phyloP scores from a whole-genome alignment of 1,139 yeast genomes.

The Sugiyamaella neomexicana region DNA sequence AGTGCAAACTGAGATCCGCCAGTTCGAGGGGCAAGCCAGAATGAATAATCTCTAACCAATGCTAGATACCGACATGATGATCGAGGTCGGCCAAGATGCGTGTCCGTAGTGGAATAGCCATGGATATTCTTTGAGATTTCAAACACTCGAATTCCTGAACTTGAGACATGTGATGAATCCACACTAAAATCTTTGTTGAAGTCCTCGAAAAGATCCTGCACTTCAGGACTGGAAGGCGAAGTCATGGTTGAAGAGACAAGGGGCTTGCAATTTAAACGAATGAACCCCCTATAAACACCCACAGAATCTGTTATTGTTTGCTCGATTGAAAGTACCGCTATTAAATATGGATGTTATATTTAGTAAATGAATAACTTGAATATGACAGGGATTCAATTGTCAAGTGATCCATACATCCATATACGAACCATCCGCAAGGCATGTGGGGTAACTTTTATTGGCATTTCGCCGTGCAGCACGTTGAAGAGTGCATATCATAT shows the following conservation, averaged over 20 bases:
- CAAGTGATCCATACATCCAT: no score
- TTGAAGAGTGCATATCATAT: no score
- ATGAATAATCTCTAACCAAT: slow-evolving; percentile 15
- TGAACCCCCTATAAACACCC: neutral
- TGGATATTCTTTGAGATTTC: slow-evolving; percentile 4
- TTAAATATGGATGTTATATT: neutral
- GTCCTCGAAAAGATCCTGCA: slow-evolving; percentile 7
- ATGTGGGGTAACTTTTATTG: no score
- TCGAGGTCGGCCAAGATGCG: slow-evolving; percentile 10
- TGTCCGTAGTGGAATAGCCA: slow-evolving; percentile 6
- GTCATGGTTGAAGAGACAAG: neutral
- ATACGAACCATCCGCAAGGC: no score
- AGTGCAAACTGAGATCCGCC: slow-evolving; percentile 9
- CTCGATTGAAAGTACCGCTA: neutral
- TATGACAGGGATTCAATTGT: no score
- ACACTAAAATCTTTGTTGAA: neutral
- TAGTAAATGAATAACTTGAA: no score
- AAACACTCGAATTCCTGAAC: slow-evolving; percentile 3
- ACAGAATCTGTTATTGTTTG: neutral
- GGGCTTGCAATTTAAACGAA: neutral
- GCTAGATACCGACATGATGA: neutral
- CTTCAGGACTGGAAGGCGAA: neutral
- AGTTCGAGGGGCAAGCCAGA: slow-evolving; percentile 21
- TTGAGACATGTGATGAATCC: neutral
- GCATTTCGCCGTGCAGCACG: no score